Evolutionary conservation across 805 yeast genomes (phyloP), one percentile per base, ranked within the genome.

Genomic region (Pichia rugopelliculosa): DNA sequence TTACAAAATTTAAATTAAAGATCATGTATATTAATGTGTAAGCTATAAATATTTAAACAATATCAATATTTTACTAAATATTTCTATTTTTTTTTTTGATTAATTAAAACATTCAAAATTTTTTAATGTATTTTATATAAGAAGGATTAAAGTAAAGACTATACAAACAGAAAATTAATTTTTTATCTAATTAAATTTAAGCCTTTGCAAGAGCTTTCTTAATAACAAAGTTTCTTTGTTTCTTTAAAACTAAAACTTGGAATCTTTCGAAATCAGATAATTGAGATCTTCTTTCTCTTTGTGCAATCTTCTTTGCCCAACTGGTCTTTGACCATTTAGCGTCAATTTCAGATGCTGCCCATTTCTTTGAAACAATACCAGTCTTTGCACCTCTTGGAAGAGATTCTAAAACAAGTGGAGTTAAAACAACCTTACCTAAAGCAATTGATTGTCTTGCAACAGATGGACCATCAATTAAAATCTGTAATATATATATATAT

Each of bases 251-350:
- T 74, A 86, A 71, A 65, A 91, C 99, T 82, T 91, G 96, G 96
- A 93, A 93, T 84, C 99, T 90, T 81, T 93, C 96, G 68, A 93
- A 93, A 77, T 93, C 99, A 64, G 91, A 71, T 73, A 95, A 85
- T 70, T 83, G 77, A 67, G 95, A 75, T 82, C 99, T 87, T 75
- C 83, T 87, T 75, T 85, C 83, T 76, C 87, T 88, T 75, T 87
- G 84, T 71, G 95, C 96, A 67, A 93, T 84, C 81, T 89, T 90
- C 86, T 91, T 87, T 69, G 99, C 97, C 97, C 97, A 89, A 48
- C 96, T 72, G 58, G 98, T 77, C 65, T 84, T 77, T 62, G 85
- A 81, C 98, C 98, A 93, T 76, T 91, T 87, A 68, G 80, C 78
- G 62, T 81, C 84, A 64, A 91, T 77, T 62, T 82, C 90, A 65